Conservation (phyloP, 2,329 filamentous ascomycete species). For the Aspergillus sp. region DNA sequence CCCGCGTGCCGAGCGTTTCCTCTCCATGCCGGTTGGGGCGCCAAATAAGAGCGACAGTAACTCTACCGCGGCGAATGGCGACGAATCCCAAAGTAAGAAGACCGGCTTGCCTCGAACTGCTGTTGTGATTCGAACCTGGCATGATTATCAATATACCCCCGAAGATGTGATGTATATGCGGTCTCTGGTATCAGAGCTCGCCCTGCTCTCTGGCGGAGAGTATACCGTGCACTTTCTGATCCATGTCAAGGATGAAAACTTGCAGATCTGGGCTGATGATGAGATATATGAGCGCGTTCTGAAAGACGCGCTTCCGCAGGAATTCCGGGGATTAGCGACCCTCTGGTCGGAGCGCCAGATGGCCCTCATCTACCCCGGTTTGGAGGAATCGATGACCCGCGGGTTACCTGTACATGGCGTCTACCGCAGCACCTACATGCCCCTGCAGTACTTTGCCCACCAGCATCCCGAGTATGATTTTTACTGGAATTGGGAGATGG, state of each 20-base stretch:
- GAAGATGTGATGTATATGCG: constrained; percentile 79
- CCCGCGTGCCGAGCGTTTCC: constrained; percentile 34
- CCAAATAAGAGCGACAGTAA: constrained; percentile 20
- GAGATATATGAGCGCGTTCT: constrained; percentile 71
- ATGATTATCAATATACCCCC: constrained; percentile 73
- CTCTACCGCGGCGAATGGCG: constrained; percentile 10
- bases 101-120: constrained; percentile 60
- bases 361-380: constrained; percentile 82
- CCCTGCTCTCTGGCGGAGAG: constrained; percentile 74
- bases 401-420: constrained; percentile 83
- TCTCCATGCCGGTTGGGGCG: constrained; percentile 33
- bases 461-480: constrained; percentile 78
- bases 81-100: constrained; percentile 19
- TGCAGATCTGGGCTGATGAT: constrained; percentile 79
- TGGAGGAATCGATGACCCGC: constrained; percentile 72
- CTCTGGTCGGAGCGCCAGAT: constrained; percentile 95
- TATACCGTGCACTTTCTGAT: constrained; percentile 81
- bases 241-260: constrained; percentile 76
- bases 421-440: constrained; percentile 91
- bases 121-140: constrained; percentile 77
- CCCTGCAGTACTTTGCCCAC: constrained; percentile 87
- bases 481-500: constrained; percentile 87
- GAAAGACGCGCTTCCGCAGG: constrained; percentile 68
- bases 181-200: constrained; percentile 75
- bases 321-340: constrained; percentile 85